Conservation (phyloP, 768 basidiomycete genomes). For the Fibroporia radiculosa region DNA sequence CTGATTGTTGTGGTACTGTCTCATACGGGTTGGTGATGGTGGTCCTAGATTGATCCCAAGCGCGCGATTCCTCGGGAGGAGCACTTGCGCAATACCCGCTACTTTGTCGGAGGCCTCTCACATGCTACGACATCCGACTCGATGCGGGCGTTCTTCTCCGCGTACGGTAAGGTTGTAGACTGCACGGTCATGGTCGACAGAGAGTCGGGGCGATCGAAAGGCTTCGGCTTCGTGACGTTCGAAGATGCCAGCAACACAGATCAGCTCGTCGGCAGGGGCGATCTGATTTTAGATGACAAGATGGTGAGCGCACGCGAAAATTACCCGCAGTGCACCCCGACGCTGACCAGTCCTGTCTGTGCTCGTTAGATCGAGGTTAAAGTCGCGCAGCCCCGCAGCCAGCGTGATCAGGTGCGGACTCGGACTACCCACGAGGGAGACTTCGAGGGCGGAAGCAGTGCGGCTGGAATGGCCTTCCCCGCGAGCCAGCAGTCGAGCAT, state of each 20-base stretch:
- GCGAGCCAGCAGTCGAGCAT: constrained; percentile 47
- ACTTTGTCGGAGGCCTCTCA: constrained; percentile 92
- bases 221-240: constrained; percentile 95
- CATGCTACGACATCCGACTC: constrained; percentile 86
- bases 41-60: constrained; percentile 88
- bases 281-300: constrained; percentile 88
- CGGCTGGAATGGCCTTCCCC: constrained; percentile 19
- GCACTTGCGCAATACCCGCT: constrained; percentile 83
- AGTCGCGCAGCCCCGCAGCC: constrained; percentile 82
- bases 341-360: neutral
- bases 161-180: constrained; percentile 92
- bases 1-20: neutral
- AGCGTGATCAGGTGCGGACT: constrained; percentile 43
- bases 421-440: constrained; percentile 9
- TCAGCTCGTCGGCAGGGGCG: constrained; percentile 69
- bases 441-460: constrained; percentile 33
- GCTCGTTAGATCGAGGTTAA: constrained; percentile 88
- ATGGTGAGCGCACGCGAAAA: constrained; percentile 42
- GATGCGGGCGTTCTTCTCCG: constrained; percentile 85
- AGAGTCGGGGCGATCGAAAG: constrained; percentile 87
- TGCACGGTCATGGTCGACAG: constrained; percentile 98
- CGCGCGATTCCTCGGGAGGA: constrained; percentile 94
- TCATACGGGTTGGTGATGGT: neutral
- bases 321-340: neutral
- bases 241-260: constrained; percentile 82